These are phyloP conservation scores for Castanea sativa DNA, from an alignment of 306 rosid species.

Conservation along the genomic window DNA sequence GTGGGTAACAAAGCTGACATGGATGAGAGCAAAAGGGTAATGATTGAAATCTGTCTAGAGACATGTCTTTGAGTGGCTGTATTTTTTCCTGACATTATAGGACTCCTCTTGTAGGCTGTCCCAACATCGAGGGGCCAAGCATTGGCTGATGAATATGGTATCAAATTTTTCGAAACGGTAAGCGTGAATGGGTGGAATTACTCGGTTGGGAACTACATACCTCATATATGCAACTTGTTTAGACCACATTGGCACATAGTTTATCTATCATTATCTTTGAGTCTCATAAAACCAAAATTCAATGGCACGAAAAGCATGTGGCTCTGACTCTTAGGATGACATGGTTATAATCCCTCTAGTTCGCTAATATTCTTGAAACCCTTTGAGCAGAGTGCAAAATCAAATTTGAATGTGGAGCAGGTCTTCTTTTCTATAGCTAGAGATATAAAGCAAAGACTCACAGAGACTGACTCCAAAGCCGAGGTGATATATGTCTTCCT, in stretches of 20 bases:
- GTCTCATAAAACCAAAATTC: no score
- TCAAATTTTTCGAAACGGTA: conserved; percentile 29
- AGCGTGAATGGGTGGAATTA: neutral
- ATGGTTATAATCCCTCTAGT: neutral
- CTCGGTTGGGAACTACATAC: no score
- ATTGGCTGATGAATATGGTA: conserved; percentile 32
- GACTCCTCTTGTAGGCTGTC: conserved; percentile 23
- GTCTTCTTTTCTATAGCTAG: conserved; percentile 31
- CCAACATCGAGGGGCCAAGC: conserved; percentile 34
- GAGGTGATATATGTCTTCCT: conserved; percentile 7
- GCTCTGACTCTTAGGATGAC: no score
- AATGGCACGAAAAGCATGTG: no score
- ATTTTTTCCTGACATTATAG: neutral
- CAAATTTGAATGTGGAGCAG: conserved; percentile 32
- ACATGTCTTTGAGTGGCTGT: neutral
- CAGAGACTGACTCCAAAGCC: conserved; percentile 13
- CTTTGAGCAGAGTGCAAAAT: conserved; percentile 36
- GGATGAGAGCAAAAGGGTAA: conserved; percentile 36
- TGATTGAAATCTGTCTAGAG: neutral
- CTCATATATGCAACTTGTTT: no score
- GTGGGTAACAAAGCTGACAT: conserved; percentile 38
- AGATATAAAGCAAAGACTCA: conserved; percentile 30
- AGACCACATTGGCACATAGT: no score
- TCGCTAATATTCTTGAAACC: neutral
- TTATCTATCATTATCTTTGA: no score